Evolutionary conservation across 768 basidiomycete species (phyloP).

Genomic region (Rhodotorula graminis): DNA sequence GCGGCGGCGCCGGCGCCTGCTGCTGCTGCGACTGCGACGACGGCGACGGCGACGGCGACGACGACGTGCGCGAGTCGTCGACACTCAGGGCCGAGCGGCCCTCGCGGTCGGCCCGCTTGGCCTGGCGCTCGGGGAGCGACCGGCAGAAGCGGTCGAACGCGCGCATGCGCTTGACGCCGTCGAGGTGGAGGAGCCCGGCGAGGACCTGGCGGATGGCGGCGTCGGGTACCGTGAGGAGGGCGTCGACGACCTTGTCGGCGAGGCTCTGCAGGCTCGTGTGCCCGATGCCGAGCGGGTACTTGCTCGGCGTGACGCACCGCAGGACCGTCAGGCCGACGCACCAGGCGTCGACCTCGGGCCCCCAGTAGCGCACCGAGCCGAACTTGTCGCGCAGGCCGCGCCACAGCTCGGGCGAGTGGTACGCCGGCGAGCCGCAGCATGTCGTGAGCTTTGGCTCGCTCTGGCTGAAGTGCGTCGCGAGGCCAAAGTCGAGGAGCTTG

Average conservation of each 20-base stretch:
- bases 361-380: constrained; percentile 48
- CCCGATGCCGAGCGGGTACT: constrained; percentile 50
- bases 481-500: constrained; percentile 50
- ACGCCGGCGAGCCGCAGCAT: constrained; percentile 48
- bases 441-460: constrained; percentile 50
- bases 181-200: constrained; percentile 47
- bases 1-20: not conserved
- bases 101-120: not conserved
- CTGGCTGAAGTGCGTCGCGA: constrained; percentile 50
- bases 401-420: constrained; percentile 50
- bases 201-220: constrained; percentile 42
- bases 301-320: constrained; percentile 45
- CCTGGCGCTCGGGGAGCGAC: constrained; percentile 11
- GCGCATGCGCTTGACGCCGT: constrained; percentile 46
- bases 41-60: too few species aligned
- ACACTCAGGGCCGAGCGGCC: not conserved
- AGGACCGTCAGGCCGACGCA: constrained; percentile 50
- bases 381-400: constrained; percentile 46
- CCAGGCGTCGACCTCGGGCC: constrained; percentile 53
- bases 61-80: not conserved
- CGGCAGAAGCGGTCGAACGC: constrained; percentile 44
- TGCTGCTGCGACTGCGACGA: too few species aligned
- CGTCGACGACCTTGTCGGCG: constrained; percentile 46
- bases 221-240: constrained; percentile 44
- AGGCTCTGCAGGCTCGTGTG: constrained; percentile 47